Base-by-base conservation (phyloP, 768 basidiomycete species). In the Dentipellis sp. region DNA sequence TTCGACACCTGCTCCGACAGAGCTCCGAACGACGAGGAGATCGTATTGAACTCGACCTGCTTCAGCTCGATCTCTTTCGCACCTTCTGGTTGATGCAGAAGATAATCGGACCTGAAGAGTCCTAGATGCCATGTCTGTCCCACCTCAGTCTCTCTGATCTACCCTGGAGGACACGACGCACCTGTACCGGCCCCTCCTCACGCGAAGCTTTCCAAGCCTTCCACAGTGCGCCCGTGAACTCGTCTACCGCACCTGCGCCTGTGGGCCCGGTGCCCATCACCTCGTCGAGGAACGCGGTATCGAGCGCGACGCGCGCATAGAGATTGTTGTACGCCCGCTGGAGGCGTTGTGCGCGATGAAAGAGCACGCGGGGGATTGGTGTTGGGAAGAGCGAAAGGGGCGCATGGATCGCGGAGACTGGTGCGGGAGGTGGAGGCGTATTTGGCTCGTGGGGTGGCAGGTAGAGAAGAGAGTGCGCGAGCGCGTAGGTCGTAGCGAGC, bases 31-130 rank as follows among this genome's bases (percentile, higher is more conserved):
- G 93, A 94, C 0, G 86, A 82, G 2, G 94, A 91, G 59, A 97
- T 94, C 9, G 95, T 97, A 67, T 99, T 99, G 72, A 97, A 97
- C 68, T 99, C 95, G 42, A 98, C 95, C 71, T 99, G 95, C 67
- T 94, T 95, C 59, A 99, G 69, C 6, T 72, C 69, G 12, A 74
- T 64, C 3, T 73, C 65, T 29, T 71, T 67, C 34, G 65, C 65
- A 4, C 62, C 58, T 0, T 62, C 60, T 2, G 75, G 74, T 8
- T 75, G 69, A 62, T 99, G 92, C 19, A 97, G 71, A 34, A 98
- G 75, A 70, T 97, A 99, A 72, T 99, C 95, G 10, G 94, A 97
- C 54, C 95, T 79, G 71, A 95, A 97, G 17, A 99, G 71, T 17
- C 94, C 94, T 6, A 98, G 79, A 58, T 97, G 89, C 48, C 90